phyloP scores from a whole-genome alignment of 139 green algal genomes.

The Desmodesmus armatus region DNA sequence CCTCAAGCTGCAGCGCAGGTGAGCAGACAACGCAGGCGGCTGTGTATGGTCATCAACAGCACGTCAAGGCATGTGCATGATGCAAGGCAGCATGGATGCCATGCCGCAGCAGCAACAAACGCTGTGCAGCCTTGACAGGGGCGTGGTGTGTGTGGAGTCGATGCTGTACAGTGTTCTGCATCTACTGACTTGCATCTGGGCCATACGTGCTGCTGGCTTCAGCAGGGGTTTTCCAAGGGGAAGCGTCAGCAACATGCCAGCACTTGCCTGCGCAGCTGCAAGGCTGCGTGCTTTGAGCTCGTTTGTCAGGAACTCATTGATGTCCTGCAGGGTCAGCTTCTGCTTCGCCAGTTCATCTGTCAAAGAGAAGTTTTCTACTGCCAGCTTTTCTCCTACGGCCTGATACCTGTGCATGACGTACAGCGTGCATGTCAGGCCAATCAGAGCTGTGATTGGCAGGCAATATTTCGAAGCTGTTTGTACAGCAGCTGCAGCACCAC shows the following conservation, averaged over 20 bases:
- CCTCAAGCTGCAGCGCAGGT: slow-evolving; percentile 54
- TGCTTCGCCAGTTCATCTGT: slow-evolving; percentile 78
- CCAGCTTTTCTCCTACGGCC: slow-evolving; percentile 72
- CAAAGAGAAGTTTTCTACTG: slow-evolving; percentile 72
- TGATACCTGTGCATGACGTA: slow-evolving; percentile 73
- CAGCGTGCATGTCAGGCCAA: neutral
- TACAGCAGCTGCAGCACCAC: neutral
- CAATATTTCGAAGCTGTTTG: too few species aligned
- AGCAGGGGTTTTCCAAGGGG: too few species aligned
- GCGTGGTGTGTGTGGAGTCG: too few species aligned
- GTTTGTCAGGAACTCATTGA: slow-evolving; percentile 84
- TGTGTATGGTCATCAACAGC: neutral
- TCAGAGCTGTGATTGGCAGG: neutral
- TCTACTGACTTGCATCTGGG: too few species aligned
- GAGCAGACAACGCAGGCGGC: neutral
- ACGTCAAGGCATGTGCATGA: neutral
- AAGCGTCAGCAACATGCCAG: too few species aligned
- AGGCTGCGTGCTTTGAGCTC: slow-evolving; percentile 67
- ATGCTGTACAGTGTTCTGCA: too few species aligned
- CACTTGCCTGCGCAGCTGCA: neutral
- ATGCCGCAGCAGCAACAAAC: neutral
- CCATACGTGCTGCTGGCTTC: too few species aligned
- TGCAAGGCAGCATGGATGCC: neutral
- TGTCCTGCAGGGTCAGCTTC: slow-evolving; percentile 78
- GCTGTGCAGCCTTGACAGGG: neutral